Conservation (phyloP, 805 yeast species). For the Yarrowia sp. region DNA sequence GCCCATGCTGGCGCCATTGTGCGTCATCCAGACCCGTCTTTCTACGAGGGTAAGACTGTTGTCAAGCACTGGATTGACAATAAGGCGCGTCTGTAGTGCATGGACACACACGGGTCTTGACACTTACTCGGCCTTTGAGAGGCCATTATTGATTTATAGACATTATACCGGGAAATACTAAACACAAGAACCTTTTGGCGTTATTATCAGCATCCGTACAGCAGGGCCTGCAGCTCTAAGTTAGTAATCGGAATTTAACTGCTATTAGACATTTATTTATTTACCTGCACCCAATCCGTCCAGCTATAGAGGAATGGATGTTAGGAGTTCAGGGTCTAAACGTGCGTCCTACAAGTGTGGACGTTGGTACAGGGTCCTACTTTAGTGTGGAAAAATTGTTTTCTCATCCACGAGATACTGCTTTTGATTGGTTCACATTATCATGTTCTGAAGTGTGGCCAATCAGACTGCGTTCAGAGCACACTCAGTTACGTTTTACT, state of each 20-base stretch:
- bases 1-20: slow-evolving; percentile 84
- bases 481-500: not conserved
- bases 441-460: not conserved
- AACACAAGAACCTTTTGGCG: not conserved
- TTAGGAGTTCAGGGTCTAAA: not conserved
- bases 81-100: slow-evolving; percentile 35
- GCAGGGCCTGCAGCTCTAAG: not conserved
- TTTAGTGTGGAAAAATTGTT: not conserved
- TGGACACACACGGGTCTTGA: too few relatives aligned
- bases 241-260: slow-evolving; percentile 11
- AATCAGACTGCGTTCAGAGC: not conserved
- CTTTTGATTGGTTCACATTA: not conserved
- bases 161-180: slow-evolving; percentile 12
- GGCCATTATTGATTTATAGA: slow-evolving; percentile 15
- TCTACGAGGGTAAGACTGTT: slow-evolving; percentile 67
- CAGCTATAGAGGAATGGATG: not conserved
- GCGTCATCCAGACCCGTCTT: slow-evolving; percentile 51
- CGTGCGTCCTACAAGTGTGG: not conserved
- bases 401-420: not conserved
- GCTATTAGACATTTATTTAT: not conserved
- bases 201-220: not conserved
- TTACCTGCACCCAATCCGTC: not conserved
- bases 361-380: not conserved
- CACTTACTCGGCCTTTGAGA: not conserved
- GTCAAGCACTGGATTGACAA: slow-evolving; percentile 60